These are phyloP conservation scores for Aphanomyces euteiches DNA, from an alignment of 352 stramenopile species.

Conservation along the genomic window DNA sequence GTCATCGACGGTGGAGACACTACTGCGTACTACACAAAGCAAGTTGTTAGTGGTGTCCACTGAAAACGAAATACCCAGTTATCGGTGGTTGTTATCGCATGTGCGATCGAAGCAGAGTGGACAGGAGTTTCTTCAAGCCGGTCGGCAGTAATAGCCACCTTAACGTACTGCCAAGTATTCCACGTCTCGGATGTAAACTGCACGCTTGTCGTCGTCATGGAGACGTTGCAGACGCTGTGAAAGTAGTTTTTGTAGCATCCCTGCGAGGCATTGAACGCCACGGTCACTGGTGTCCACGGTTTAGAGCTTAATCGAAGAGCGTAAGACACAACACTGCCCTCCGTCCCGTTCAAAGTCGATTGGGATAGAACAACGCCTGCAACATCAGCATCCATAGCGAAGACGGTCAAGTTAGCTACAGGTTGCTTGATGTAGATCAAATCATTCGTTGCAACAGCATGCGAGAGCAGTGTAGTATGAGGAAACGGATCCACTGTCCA, in stretches of 20 bases:
- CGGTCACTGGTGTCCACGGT: constrained; percentile 52
- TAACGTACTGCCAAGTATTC: constrained; percentile 57
- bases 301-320: constrained; percentile 53
- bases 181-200: constrained; percentile 62
- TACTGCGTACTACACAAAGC: constrained; percentile 18
- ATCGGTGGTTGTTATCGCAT: constrained; percentile 48
- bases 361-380: constrained; percentile 56
- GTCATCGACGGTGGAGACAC: constrained; percentile 28
- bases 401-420: constrained; percentile 46
- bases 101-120: constrained; percentile 49
- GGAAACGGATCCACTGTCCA: constrained; percentile 36
- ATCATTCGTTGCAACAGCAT: constrained; percentile 59
- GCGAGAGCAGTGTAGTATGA: constrained; percentile 43
- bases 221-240: constrained; percentile 54
- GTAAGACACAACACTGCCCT: constrained; percentile 53
- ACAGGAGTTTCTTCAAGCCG: constrained; percentile 50
- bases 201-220: constrained; percentile 41
- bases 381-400: constrained; percentile 61
- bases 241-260: constrained; percentile 42
- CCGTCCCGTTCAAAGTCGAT: constrained; percentile 34
- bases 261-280: constrained; percentile 47
- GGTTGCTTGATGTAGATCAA: constrained; percentile 55
- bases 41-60: neutral
- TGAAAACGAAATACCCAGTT: neutral
- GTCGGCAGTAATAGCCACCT: constrained; percentile 59